Percentiles rank a stretch among this genome's conserved stretches.
These are phyloP conservation scores for Pestalotiopsis fici DNA, from an alignment of 2,329 filamentous ascomycete genomes.

Conservation along the genomic window DNA sequence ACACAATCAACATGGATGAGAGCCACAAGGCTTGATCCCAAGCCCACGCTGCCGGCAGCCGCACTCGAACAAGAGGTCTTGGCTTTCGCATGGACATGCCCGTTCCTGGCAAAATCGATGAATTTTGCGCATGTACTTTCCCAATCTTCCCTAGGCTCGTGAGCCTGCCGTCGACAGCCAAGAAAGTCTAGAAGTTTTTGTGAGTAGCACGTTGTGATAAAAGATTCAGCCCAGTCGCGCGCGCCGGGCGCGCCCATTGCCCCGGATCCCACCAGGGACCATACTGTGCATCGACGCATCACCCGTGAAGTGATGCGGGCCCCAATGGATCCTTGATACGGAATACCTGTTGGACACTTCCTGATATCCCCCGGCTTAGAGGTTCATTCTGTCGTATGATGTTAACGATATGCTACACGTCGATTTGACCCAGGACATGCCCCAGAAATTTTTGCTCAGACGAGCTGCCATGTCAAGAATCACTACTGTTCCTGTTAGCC, in stretches of 20 bases:
- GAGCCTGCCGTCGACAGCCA: neutral
- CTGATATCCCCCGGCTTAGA: neutral
- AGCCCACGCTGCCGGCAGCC: neutral
- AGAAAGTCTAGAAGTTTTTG: conserved; percentile 1
- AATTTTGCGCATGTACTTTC: conserved; percentile 3
- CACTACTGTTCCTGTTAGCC: no score
- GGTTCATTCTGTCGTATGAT: neutral
- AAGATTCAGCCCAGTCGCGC: neutral
- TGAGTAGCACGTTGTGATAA: neutral
- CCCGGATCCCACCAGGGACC: neutral
- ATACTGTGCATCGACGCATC: neutral
- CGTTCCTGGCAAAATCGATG: neutral
- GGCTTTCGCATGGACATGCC: conserved; percentile 6
- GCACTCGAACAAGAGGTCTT: neutral
- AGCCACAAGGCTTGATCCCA: neutral
- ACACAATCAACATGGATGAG: neutral
- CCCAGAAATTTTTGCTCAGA: neutral
- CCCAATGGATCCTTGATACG: neutral
- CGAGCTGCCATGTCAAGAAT: neutral
- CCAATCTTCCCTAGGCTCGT: neutral
- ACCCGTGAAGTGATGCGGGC: neutral
- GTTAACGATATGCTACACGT: neutral
- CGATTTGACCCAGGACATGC: neutral
- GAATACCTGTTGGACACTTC: no score
- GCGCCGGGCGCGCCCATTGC: neutral